These are phyloP conservation scores for Fraxinus velutina DNA, from an alignment of 305 asterid species.

Conservation along the genomic window DNA sequence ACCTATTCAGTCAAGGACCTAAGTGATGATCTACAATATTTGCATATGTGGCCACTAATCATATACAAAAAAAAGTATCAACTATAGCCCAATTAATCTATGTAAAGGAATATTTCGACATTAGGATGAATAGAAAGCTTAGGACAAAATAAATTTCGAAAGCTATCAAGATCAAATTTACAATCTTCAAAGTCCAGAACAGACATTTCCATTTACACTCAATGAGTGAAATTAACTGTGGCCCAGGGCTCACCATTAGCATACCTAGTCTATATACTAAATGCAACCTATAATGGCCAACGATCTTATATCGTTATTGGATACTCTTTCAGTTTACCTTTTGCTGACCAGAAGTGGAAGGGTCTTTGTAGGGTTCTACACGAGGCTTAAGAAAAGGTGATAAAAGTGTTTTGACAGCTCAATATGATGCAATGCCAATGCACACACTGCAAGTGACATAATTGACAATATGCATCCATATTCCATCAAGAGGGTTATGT, in stretches of 20 bases:
- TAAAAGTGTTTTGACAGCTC: background rate
- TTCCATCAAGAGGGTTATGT: background rate
- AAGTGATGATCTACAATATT: background rate
- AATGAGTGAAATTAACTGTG: background rate
- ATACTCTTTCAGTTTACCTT: background rate
- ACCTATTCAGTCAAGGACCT: background rate
- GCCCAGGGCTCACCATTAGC: background rate
- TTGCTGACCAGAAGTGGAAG: background rate
- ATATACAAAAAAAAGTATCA: background rate
- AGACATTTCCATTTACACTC: background rate
- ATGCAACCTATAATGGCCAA: background rate
- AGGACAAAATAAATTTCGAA: background rate
- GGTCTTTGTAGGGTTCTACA: background rate
- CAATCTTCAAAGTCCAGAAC: background rate
- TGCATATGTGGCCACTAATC: background rate
- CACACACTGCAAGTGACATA: background rate
- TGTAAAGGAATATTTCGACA: background rate
- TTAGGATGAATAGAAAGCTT: background rate
- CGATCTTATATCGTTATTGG: background rate
- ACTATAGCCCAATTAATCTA: background rate
- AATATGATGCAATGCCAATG: background rate
- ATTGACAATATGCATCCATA: background rate
- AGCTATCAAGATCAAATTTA: background rate
- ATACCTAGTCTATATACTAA: background rate
- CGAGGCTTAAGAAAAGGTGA: background rate